Base-by-base conservation (phyloP, 441 rosid genomes). In the Populus trichocarpa region DNA sequence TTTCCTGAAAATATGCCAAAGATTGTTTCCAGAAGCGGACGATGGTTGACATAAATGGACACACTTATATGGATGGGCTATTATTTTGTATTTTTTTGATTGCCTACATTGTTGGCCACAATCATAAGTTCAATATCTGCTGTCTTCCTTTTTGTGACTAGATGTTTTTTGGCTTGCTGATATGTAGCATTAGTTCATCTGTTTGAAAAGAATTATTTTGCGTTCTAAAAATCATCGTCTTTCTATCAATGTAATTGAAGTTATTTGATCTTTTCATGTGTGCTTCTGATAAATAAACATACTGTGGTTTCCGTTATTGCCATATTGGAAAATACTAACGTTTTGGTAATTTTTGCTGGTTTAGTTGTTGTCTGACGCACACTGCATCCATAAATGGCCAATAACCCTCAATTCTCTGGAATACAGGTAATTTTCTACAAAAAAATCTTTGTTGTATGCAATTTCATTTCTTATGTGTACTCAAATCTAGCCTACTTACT, bases 401-500 rank as follows among this genome's bases (percentile, higher is more conserved):
- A 92, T 75, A 91, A 93, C 78, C 85, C 90, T 64, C 94, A 90
- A 72, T 91, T 86, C 86, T 84, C 93, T 42, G 89, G 91, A 81
- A 78, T 87, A 80, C 94, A 90, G 97, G 97, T 93, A 90, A 74
- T 32, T 16, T 40, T 63, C 67, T 67, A 63, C 63, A 50, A 59
- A 77, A 63, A 32, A 14, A 12, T 28, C 22, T 64, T 25, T 57
- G 4, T 63, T 28, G 20, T 35, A 8, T 73, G 28, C 66, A n/a
- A 40, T 71, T 67, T 73, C 36, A 40, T 20, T 67, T 20, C n/a
- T 12, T 23, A 65, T 8, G 3, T 35, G 35, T 35, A 36, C 70
- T 46, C 66, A 16, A 46, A 69, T 69, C 9, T 38, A 18, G 70
- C 35, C 53, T 12, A 13, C 26, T 13, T 23, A 57, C 36, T 76